phyloP scores from a whole-genome alignment of 1,284 basidiomycete species.

The Stygiomarasmius scandens region DNA sequence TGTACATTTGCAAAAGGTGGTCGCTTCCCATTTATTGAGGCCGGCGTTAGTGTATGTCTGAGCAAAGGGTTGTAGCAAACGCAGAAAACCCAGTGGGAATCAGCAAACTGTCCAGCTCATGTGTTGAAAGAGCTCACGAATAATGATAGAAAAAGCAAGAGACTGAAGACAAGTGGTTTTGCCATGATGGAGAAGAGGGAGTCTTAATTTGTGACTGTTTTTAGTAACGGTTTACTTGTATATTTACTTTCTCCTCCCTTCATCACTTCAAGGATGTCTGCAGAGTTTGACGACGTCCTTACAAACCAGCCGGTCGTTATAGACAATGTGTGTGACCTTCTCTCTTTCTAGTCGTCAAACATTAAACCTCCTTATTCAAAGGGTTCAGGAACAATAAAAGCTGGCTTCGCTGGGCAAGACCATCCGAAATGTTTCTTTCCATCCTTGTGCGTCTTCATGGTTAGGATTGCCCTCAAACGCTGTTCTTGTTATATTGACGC shows the following conservation, averaged over 20 bases:
- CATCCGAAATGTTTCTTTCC: constrained; percentile 98
- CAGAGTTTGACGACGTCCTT: constrained; percentile 87
- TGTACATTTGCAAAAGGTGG: constrained; percentile 83
- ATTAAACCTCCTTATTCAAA: constrained; percentile 36
- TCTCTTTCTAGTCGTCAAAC: constrained; percentile 21
- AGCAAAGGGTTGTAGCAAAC: not conserved
- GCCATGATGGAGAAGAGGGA: constrained; percentile 17
- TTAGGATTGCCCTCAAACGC: constrained; percentile 33
- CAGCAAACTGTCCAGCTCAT: constrained; percentile 16
- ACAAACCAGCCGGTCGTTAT: constrained; percentile 95
- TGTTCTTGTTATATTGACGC: constrained; percentile 20
- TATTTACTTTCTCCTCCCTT: constrained; percentile 1
- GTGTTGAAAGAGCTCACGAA: constrained; percentile 24
- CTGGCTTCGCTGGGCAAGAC: constrained; percentile 96
- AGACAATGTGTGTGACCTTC: constrained; percentile 78
- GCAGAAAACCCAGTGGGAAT: no score
- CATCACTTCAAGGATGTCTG: constrained; percentile 54
- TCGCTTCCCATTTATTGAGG: constrained; percentile 79
- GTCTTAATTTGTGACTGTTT: not conserved
- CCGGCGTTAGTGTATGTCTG: constrained; percentile 32
- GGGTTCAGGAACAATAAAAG: constrained; percentile 97
- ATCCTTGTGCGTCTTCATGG: constrained; percentile 80
- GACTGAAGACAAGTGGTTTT: constrained; percentile 8
- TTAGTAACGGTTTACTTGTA: no score
- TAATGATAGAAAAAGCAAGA: constrained; percentile 9